A percentile compares a stretch with the other conserved stretches of the same genome.
phyloP scores from a whole-genome alignment of 2,329 filamentous ascomycete species.

The Diaporthe sp. region DNA sequence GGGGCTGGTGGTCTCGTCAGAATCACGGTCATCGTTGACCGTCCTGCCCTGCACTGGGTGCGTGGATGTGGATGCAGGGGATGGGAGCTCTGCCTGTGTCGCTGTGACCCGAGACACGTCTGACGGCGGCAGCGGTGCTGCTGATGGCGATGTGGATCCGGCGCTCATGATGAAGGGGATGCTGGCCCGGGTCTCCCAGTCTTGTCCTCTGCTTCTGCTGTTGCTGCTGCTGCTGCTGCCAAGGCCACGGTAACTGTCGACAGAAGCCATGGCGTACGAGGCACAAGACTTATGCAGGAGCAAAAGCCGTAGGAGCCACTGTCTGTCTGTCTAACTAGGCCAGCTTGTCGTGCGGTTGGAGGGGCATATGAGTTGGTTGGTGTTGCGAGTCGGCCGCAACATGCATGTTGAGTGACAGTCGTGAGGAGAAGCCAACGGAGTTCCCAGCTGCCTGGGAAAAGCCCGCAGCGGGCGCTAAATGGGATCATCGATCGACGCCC shows the following conservation, averaged over 20 bases:
- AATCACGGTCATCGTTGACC: not conserved
- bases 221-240: not conserved
- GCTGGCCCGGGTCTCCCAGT: slow-evolving; percentile 7
- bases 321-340: not conserved
- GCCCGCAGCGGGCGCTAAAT: slow-evolving; percentile 18
- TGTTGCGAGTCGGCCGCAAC: slow-evolving; percentile 27
- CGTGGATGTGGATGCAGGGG: not conserved
- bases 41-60: not conserved
- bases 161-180: slow-evolving; percentile 10
- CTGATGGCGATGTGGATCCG: not conserved
- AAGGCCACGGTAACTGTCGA: not conserved
- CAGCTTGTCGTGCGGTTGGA: not conserved
- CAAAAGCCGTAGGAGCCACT: not conserved
- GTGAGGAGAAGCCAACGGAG: slow-evolving; percentile 23
- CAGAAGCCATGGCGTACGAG: slow-evolving; percentile 22
- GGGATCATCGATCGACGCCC: not conserved
- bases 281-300: not conserved
- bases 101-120: slow-evolving; percentile 13
- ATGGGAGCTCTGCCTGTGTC: not conserved
- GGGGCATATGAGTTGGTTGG: slow-evolving; percentile 1
- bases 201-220: not conserved
- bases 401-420: slow-evolving; percentile 12
- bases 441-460: slow-evolving; percentile 23
- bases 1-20: not conserved
- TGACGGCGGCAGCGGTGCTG: not conserved